These are phyloP conservation scores for Kuraishia ogatae DNA, from an alignment of 805 yeast genomes.

Conservation along the genomic window DNA sequence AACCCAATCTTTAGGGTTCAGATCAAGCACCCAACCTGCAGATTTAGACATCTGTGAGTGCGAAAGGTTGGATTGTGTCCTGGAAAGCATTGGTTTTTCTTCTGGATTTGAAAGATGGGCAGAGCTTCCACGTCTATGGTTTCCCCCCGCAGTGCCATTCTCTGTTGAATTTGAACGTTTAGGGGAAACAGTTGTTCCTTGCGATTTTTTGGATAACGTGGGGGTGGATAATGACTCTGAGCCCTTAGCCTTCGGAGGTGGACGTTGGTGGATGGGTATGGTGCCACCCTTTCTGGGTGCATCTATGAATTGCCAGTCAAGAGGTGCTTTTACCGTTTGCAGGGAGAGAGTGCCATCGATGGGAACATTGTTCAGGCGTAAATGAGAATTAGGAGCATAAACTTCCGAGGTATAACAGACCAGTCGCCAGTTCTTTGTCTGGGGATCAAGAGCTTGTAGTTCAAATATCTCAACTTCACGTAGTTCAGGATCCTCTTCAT, in stretches of 20 bases:
- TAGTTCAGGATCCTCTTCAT: conserved; percentile 31
- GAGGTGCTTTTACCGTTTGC: conserved; percentile 44
- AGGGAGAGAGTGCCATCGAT: conserved; percentile 20
- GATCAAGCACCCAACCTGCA: conserved; percentile 59
- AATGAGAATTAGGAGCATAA: conserved; percentile 39
- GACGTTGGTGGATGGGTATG: neutral
- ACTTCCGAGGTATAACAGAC: conserved; percentile 49
- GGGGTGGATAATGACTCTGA: neutral
- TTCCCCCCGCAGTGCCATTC: neutral
- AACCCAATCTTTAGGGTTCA: conserved; percentile 60
- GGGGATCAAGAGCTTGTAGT: conserved; percentile 43
- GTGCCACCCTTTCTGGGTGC: neutral
- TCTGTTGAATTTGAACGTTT: neutral
- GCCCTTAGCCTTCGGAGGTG: neutral
- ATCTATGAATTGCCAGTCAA: conserved; percentile 43
- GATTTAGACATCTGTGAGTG: conserved; percentile 9
- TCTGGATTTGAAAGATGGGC: neutral
- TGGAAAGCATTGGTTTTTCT: neutral
- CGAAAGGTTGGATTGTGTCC: conserved; percentile 3
- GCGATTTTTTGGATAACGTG: neutral
- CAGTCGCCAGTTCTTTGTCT: conserved; percentile 52
- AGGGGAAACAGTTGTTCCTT: neutral
- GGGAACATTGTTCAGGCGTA: conserved; percentile 22
- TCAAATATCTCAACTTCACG: conserved; percentile 60
- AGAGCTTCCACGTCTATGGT: neutral